Base-by-base conservation (phyloP, 768 basidiomycete species). In the Auriscalpium vulgare region DNA sequence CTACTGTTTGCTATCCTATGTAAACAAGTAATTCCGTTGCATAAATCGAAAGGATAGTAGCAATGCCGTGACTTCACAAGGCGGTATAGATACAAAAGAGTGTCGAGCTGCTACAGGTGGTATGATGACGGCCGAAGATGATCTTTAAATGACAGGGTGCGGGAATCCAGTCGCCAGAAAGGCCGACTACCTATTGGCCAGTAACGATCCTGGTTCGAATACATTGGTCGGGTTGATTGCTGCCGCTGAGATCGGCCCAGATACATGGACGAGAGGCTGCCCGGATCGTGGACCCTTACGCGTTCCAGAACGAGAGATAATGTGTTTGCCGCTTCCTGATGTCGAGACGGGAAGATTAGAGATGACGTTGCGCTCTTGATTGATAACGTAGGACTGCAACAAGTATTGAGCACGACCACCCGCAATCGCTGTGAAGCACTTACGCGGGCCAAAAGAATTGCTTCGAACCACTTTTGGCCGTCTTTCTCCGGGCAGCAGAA, bases 401-500 rank as follows among this genome's bases (percentile, higher is more conserved):
- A 48, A 35, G 5, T 38, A 37, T 59, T 19, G 56, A 47, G 40
- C 19, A 55, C 13, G 38, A 19, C 36, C 10, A 40, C 35, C 48
- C 16, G 58, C 13, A 34, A 16, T 38, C 37, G n/a, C 51, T 17
- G 4, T 34, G 40, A 19, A 48, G 36, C 19, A 75, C 89, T 67
- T 69, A 93, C 92, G 51, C 92, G 82, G 53, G 91, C 91, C 54
- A 94, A 72, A 16, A 92, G 77, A 46, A 94, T 83, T 63, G 75
- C 82, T 71, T 91, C 83, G 67, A 92, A 74, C 92, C 92, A 95
- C 37, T 74, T 72, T 59, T 79, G 77, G 40, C 89, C 88, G 49
- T 91, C 88, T 40, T 75, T 79, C 63, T 84, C 81, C 45, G 83
- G 79, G 60, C 88, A 88, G 34, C 85, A 85, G 66, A 98, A 93